phyloP scores from a whole-genome alignment of 2,329 filamentous ascomycete species.

The Cercospora sesami region DNA sequence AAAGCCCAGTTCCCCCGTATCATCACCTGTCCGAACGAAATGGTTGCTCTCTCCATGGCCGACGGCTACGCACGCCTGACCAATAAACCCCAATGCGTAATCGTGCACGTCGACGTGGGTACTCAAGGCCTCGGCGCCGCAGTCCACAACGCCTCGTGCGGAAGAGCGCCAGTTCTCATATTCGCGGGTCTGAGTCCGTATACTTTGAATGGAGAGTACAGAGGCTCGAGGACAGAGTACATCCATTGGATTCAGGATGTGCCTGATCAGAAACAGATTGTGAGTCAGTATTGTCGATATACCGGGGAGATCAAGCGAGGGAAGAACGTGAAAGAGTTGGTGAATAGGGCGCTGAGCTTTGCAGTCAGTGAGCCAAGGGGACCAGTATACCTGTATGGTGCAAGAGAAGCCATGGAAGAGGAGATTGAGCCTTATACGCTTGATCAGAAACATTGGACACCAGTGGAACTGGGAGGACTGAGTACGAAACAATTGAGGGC shows the following conservation, averaged over 20 bases:
- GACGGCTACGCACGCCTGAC: slow-evolving; percentile 76
- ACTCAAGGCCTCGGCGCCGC: slow-evolving; percentile 61
- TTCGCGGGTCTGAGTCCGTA: slow-evolving; percentile 77
- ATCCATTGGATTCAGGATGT: slow-evolving; percentile 88
- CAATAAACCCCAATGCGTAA: slow-evolving; percentile 71
- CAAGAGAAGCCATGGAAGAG: slow-evolving; percentile 81
- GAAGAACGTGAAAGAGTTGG: slow-evolving; percentile 83
- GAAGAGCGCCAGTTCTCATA: slow-evolving; percentile 71
- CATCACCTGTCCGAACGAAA: slow-evolving; percentile 81
- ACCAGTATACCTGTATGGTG: slow-evolving; percentile 75
- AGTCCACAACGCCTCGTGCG: slow-evolving; percentile 45
- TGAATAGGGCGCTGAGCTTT: slow-evolving; percentile 81
- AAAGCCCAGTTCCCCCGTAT: slow-evolving; percentile 67
- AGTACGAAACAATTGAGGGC: slow-evolving; percentile 55
- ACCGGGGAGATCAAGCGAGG: slow-evolving; percentile 79
- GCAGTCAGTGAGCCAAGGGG: slow-evolving; percentile 74
- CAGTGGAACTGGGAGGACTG: slow-evolving; percentile 67
- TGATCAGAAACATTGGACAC: slow-evolving; percentile 68
- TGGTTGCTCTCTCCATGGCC: slow-evolving; percentile 77
- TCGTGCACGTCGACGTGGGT: slow-evolving; percentile 79
- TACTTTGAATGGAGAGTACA: slow-evolving; percentile 74
- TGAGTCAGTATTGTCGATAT: slow-evolving; percentile 84
- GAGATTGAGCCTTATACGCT: slow-evolving; percentile 73
- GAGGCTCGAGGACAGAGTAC: slow-evolving; percentile 76
- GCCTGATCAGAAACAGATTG: slow-evolving; percentile 76